phyloP scores from a whole-genome alignment of 1,284 basidiomycete species.

The Rhodotorula sp. region DNA sequence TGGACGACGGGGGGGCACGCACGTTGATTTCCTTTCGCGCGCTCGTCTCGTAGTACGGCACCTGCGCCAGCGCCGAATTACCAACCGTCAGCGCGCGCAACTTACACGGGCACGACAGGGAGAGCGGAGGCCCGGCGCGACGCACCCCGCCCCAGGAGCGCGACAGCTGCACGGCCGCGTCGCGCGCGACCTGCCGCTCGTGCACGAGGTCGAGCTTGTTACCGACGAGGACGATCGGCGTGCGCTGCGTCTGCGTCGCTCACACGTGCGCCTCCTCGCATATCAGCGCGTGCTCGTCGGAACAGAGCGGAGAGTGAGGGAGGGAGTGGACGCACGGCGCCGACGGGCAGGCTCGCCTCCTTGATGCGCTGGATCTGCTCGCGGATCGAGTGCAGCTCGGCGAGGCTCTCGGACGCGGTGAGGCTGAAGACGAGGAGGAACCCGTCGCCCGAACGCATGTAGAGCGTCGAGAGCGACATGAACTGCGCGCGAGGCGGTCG shows the following conservation, averaged over 20 bases:
- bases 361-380: conserved; percentile 79
- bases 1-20: not conserved
- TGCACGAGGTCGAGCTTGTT: conserved; percentile 81
- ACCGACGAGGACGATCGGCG: conserved; percentile 80
- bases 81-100: too few species aligned
- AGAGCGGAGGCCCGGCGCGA: not conserved
- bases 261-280: too few species aligned
- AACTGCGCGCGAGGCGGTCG: conserved; percentile 34
- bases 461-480: conserved; percentile 48
- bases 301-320: conserved; percentile 1
- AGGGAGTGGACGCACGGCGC: conserved; percentile 52
- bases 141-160: conserved; percentile 62
- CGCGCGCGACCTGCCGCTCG: conserved; percentile 74
- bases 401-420: conserved; percentile 72
- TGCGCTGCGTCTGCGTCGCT: conserved; percentile 35
- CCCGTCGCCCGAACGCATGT: conserved; percentile 60
- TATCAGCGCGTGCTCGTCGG: not conserved
- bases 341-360: conserved; percentile 55
- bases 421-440: conserved; percentile 82
- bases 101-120: too few species aligned
- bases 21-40: conserved; percentile 75
- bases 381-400: conserved; percentile 73
- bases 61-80: not conserved
- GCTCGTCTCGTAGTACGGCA: conserved; percentile 78
- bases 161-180: conserved; percentile 66